Base-by-base conservation (phyloP, 2,329 filamentous ascomycete species). In the Monilinia aucupariae region DNA sequence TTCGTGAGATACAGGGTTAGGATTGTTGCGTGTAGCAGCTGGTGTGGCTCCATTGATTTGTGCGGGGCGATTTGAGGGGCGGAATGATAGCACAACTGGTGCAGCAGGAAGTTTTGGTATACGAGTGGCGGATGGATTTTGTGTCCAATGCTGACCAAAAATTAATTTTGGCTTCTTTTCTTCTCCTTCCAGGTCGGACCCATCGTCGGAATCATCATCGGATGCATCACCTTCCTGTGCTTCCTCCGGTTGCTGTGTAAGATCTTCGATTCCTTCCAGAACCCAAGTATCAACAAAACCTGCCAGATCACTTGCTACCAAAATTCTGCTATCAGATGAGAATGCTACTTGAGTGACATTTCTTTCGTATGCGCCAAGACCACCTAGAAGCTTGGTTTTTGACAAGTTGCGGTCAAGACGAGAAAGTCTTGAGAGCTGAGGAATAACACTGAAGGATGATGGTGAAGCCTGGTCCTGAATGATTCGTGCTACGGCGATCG, bases 261-360 rank as follows among this genome's bases (percentile, higher is more conserved):
- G 67, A 67, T 84, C 81, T 69, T 82, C 79, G 65, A 82, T 75
- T 45, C 82, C 82, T 71, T 85, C 81, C 61, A 96, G 76, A 1
- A 91, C 78, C 90, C 92, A 99, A 22, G 88, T 91, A 72, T 97
- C 92, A 39, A 97, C 80, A 75, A 87, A 91, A 50, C 94, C 94
- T 50, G 89, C 87, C 59, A 97, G 76, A 74, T 97, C 93, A 54
- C 88, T 87, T 37, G 87, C 84, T 10, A 89, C 92, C 53, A 97
- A 78, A 66, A 96, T 84, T 68, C 83, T 85, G 73, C 90, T 91
- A 73, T 96, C 89, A 6, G 86, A 80, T 12, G 92, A 92, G 75
- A 97, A 97, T 2, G 87, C 81, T 32, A 88, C 75, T 61, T 90
- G 88, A 43, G 83, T 86, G 68, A 97, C 86, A 51, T 82, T 87